Conservation (phyloP, 2,329 filamentous ascomycete species). For the Dothidotthia symphoricarpi region DNA sequence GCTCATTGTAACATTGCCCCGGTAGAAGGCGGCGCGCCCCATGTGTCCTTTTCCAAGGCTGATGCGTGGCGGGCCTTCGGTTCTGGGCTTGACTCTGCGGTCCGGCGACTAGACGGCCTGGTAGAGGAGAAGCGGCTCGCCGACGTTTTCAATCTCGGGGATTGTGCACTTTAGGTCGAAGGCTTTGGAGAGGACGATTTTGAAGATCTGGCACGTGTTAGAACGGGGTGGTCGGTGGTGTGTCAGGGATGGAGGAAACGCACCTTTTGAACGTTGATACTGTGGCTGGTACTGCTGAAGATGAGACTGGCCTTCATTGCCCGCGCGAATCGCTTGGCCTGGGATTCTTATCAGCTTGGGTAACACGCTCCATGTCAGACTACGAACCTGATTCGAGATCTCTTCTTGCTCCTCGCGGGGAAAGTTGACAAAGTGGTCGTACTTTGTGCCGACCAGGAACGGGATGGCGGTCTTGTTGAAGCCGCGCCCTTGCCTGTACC, state of each 20-base stretch:
- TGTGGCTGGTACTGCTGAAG: conserved; percentile 98
- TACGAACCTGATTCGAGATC: conserved; percentile 83
- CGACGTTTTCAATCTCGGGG: conserved; percentile 96
- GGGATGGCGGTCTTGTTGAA: conserved; percentile 99
- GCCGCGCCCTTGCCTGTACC: conserved; percentile 94
- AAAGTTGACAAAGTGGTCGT: conserved; percentile 99
- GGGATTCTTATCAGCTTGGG: conserved; percentile 19
- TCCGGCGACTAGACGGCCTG: conserved; percentile 44
- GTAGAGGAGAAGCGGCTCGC: conserved; percentile 91
- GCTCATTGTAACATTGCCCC: conserved; percentile 34
- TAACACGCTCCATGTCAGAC: neutral
- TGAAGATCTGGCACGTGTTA: conserved; percentile 76
- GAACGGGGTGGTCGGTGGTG: conserved; percentile 2
- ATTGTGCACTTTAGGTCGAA: conserved; percentile 99
- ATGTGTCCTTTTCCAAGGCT: conserved; percentile 9
- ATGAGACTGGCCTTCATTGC: conserved; percentile 98
- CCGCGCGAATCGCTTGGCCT: conserved; percentile 94
- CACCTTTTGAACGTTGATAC: conserved; percentile 99
- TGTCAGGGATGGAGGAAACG: conserved; percentile 6
- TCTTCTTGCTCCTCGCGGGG: conserved; percentile 96
- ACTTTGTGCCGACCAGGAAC: conserved; percentile 95
- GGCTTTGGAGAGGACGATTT: conserved; percentile 97
- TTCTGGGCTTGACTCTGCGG: conserved; percentile 17
- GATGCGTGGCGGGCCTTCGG: conserved; percentile 8
- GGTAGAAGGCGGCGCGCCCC: conserved; percentile 14